Evolutionary conservation across 2,329 filamentous ascomycete genomes (phyloP).

Genomic region (Furcasterigmium furcatum): DNA sequence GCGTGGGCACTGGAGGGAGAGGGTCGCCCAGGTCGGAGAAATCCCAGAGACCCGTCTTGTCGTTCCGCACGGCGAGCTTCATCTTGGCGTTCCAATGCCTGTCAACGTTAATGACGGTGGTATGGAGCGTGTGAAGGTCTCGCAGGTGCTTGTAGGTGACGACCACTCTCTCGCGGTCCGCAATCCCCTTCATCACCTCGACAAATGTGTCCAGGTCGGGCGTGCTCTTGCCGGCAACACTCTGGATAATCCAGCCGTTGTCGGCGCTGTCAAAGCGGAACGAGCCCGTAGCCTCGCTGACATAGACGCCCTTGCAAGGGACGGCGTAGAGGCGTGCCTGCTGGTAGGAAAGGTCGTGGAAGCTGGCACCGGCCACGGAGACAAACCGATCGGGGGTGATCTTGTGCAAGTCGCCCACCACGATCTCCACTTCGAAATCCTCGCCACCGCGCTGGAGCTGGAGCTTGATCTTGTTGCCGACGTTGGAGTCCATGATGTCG

Average conservation of each 20-base stretch:
- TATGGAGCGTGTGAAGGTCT: constrained; percentile 92
- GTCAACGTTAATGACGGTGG: constrained; percentile 87
- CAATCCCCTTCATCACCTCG: constrained; percentile 83
- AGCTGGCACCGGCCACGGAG: constrained; percentile 87
- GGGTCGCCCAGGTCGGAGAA: constrained; percentile 82
- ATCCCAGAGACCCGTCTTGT: constrained; percentile 88
- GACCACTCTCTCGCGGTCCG: constrained; percentile 79
- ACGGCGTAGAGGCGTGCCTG: constrained; percentile 96
- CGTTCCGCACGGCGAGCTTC: constrained; percentile 87
- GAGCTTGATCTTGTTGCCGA: constrained; percentile 73
- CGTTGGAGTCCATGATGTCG: constrained; percentile 84
- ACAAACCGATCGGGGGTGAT: constrained; percentile 97
- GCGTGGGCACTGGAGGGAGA: constrained; percentile 68
- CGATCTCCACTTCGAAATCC: constrained; percentile 79
- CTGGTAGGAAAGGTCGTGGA: constrained; percentile 96
- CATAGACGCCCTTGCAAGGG: constrained; percentile 85
- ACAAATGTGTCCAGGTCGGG: constrained; percentile 86
- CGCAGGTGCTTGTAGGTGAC: constrained; percentile 94
- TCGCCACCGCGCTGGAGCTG: constrained; percentile 86
- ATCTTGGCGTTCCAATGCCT: constrained; percentile 96
- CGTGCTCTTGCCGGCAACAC: constrained; percentile 87
- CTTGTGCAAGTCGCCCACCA: constrained; percentile 84
- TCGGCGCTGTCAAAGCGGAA: constrained; percentile 92
- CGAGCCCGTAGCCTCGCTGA: constrained; percentile 91
- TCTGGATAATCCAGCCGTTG: constrained; percentile 90